These are phyloP conservation scores for Daedaleopsis nitida DNA, from an alignment of 768 basidiomycete genomes.

Conservation along the genomic window DNA sequence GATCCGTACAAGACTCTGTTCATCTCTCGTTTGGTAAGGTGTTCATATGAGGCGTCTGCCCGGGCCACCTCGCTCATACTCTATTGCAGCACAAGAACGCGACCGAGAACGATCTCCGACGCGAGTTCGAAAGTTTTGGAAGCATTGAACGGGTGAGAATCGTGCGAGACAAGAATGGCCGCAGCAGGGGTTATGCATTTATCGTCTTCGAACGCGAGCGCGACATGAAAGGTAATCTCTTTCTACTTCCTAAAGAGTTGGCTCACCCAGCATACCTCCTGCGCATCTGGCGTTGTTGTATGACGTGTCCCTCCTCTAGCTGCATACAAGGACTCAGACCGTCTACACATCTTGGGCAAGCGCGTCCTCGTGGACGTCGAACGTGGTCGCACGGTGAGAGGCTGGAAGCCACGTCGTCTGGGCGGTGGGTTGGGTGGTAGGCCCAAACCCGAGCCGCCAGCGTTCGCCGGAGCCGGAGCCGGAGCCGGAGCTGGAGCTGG, in stretches of 20 bases:
- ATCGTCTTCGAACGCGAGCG: conserved; percentile 97
- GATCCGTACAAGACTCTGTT: conserved; percentile 99
- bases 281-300: conserved; percentile 9
- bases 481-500: no score
- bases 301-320: conserved; percentile 44
- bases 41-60: conserved; percentile 18
- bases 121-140: conserved; percentile 95
- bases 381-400: conserved; percentile 94
- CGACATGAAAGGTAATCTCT: conserved; percentile 91
- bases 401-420: conserved; percentile 95
- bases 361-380: conserved; percentile 97
- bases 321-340: conserved; percentile 99
- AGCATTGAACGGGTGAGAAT: conserved; percentile 93
- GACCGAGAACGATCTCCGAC: conserved; percentile 87
- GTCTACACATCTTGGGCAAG: conserved; percentile 94
- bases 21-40: conserved; percentile 80
- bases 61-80: conserved; percentile 16
- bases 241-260: conserved; percentile 12
- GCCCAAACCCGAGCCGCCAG: conserved; percentile 68
- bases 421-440: conserved; percentile 99
- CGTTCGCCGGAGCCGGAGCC: conserved; percentile 38
- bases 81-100: conserved; percentile 79
- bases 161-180: conserved; percentile 87
- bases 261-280: conserved; percentile 27
- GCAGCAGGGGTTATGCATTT: conserved; percentile 92